Base-by-base conservation (phyloP, 2,329 filamentous ascomycete genomes). In the Aspergillus piperis region DNA sequence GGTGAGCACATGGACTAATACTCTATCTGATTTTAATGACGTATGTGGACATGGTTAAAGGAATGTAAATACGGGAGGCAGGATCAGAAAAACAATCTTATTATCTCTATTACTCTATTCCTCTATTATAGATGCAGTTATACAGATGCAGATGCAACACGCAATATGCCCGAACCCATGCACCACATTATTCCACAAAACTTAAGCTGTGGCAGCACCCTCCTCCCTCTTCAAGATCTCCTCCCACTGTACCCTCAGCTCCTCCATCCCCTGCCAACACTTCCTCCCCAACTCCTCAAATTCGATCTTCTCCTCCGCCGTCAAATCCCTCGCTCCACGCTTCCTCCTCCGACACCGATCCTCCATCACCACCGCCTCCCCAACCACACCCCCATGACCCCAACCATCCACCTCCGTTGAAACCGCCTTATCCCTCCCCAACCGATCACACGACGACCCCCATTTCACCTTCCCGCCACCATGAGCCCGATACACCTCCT, bases 321-420 rank as follows among this genome's bases (percentile, higher is more conserved):
- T 92, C 50, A 88, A 76, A 56, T 88, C 82, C 23, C 72, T 75
- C 2, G 84, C 83, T 13, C 82, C 84, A 3, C 81, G 80, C 73
- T 85, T 88, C 63, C 91, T 82, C 10, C 82, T 80, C 23, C 81
- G 78, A 68, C 80, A 83, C 47, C 80, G 77, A 65, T 86, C 78
- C 57, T 81, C 77, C 2, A 82, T 82, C 48, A 77, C 69, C 42
- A 79, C 76, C 68, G 70, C 73, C 66, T 87, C 89, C 0, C 81
- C 76, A 30, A 84, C 73, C 32, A 77, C 79, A 2, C 86, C 86
- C 48, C 83, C 82, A 72, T 81, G 81, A 0, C 92, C 93, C 92
- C 93, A 97, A 7, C 92, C 91, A 47, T 91, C 87, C 3, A 96
- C 88, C 75, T 96, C 91, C 1, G 92, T 96, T 69, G 86, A 86